Base-by-base conservation (phyloP, 306 rosid genomes). In the Datisca glomerata region DNA sequence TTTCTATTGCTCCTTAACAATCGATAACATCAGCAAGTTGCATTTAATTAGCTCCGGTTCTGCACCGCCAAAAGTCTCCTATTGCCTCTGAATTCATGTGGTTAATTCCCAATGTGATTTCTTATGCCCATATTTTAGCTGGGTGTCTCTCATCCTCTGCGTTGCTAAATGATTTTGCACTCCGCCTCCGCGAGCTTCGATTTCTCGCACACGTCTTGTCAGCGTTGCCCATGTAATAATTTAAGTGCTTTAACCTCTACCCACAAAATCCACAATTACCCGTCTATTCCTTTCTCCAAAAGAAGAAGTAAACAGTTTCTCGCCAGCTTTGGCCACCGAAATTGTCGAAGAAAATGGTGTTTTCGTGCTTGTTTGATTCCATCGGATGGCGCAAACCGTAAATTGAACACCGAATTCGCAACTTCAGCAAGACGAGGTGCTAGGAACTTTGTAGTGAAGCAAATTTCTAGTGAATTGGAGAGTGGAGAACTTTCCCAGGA, bases 101-200 rank as follows among this genome's bases (percentile, higher is more conserved):
- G 18, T 36, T 31, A 41, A 55, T 51, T 35, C 21, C 58, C 52
- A 36, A 62, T 68, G 75, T 68, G 69, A 57, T 68, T 70, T 49
- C 53, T 56, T 28, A 27, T 39, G 45, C 45, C 53, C 24, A 10
- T 36, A 20, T 49, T 56, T 36, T 46, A 23, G 13, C 35, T 57
- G 73, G 48, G 58, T 21, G 49, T 44, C 45, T 45, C 53, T 40
- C 17, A 28, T 33, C 14, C 24, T n/a, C 7, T 28, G 41, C 22
- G 6, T 53, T 35, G 18, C 60, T 71, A 63, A 52, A 87, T 87
- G 94, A 71, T 66, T 71, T 51, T 69, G 27, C 94, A 60, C 34
- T 67, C 60, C 17, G 12, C 68, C 18, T 67, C 78, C 14, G 42
- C 72, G 36, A 62, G 32, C 55, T 59, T 75, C 54, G 66, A 55